Conservation (phyloP, 192 early-diverging fungal genomes). For the Kappamyces sp. region DNA sequence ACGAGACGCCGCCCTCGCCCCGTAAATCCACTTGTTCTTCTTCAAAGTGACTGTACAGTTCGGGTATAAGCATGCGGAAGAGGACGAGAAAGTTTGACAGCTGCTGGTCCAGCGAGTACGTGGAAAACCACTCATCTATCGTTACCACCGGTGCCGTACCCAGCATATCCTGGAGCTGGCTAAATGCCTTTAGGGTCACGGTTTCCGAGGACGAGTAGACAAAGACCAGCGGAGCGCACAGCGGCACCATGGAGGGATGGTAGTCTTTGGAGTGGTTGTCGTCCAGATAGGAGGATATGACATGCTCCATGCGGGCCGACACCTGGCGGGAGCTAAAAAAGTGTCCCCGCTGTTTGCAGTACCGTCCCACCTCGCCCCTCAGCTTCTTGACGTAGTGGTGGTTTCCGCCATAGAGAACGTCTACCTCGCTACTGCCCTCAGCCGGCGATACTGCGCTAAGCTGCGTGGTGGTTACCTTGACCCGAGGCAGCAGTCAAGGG, state of each 20-base stretch:
- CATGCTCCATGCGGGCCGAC: constrained; percentile 50
- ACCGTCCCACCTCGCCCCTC: not conserved
- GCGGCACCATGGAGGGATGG: constrained; percentile 61
- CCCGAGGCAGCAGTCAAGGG: too few relatives aligned
- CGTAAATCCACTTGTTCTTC: constrained; percentile 85
- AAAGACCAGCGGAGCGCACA: constrained; percentile 80
- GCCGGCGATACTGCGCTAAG: too few relatives aligned
- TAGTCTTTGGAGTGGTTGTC: constrained; percentile 73
- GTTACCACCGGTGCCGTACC: not conserved
- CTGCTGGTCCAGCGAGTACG: constrained; percentile 62
- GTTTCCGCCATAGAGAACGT: too few relatives aligned
- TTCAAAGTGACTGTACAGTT: constrained; percentile 90
- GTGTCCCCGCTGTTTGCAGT: constrained; percentile 8
- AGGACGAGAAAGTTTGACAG: constrained; percentile 82
- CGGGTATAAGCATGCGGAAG: constrained; percentile 77
- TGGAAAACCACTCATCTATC: constrained; percentile 63
- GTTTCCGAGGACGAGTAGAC: constrained; percentile 63
- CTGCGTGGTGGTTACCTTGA: too few relatives aligned
- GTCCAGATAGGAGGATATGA: constrained; percentile 82
- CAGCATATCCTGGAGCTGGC: constrained; percentile 36
- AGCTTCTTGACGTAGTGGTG: constrained; percentile 3
- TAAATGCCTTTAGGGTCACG: constrained; percentile 55
- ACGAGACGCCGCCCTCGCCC: constrained; percentile 71
- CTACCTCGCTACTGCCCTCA: too few relatives aligned
- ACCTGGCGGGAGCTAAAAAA: not conserved